phyloP scores from a whole-genome alignment of 2,329 filamentous ascomycete species.

The Beauveria medogensis region DNA sequence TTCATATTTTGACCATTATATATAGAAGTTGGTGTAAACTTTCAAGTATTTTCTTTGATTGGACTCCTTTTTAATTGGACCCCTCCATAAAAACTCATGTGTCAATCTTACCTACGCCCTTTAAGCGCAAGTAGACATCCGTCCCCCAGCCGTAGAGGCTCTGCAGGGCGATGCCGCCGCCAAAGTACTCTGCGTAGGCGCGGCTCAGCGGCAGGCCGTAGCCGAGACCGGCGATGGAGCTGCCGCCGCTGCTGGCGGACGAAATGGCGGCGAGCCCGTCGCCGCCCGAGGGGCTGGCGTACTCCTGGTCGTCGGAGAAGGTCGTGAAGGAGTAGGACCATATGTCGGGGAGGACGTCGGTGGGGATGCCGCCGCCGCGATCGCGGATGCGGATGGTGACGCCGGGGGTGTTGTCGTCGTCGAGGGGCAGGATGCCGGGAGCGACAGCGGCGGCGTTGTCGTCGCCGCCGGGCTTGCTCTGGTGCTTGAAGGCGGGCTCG shows the following conservation, averaged over 20 bases:
- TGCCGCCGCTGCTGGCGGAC: conserved; percentile 60
- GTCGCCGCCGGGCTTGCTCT: conserved; percentile 19
- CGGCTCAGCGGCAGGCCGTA: conserved; percentile 86
- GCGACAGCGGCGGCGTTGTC: conserved; percentile 17
- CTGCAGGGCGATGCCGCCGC: conserved; percentile 90
- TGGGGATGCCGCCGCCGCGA: conserved; percentile 85
- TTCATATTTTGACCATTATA: neutral
- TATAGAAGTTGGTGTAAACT: neutral
- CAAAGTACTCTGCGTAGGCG: conserved; percentile 97
- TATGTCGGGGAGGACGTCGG: conserved; percentile 75
- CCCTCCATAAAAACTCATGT: conserved; percentile 9
- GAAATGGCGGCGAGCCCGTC: conserved; percentile 67
- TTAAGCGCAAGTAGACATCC: conserved; percentile 59
- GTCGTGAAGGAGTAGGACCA: conserved; percentile 99
- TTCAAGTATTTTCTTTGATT: neutral
- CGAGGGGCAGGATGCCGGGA: conserved; percentile 44
- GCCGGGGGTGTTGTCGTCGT: conserved; percentile 63
- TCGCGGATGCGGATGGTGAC: conserved; percentile 95
- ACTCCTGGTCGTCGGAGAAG: conserved; percentile 57
- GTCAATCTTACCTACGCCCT: conserved; percentile 51
- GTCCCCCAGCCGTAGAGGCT: conserved; percentile 89
- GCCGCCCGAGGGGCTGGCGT: conserved; percentile 31
- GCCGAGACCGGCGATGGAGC: conserved; percentile 84
- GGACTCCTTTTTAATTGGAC: neutral
- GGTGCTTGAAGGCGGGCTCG: conserved; percentile 37